Base-by-base conservation (phyloP, 345 rosid species). In the Erodium maritimum region DNA sequence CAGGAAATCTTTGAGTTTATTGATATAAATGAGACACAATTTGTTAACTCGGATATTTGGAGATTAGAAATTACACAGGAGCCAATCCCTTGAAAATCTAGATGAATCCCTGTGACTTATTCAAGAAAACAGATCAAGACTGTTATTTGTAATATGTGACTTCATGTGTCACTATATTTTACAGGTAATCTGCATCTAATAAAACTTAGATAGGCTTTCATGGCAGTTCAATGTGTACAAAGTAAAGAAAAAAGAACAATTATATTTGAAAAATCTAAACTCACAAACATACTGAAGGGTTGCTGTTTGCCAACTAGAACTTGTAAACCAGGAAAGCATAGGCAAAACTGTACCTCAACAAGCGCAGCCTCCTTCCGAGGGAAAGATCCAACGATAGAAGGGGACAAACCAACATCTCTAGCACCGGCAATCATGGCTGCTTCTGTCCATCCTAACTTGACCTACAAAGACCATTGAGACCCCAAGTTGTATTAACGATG, bases 341-440 rank as follows among this genome's bases (percentile, higher is more conserved):
- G 17, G 17, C 22, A 29, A 56, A 56, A 29, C 17, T 17, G 34
- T 55, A 91, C 98, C 96, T 93, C 99, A 19, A 89, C 91, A 10
- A 93, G 78, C 2, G 88, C 86, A 24, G 95, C 95, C 72, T 86
- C 96, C 75, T 85, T 89, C 56, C 94, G 74, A 0, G 95, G 81
- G 73, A 89, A 82, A 63, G 96, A 80, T 16, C 99, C 99, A 46
- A 89, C 80, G 1, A 89, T 77, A 1, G 96, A 80, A 65, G 99
- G 99, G 58, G 99, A 93, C 20, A 87, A 66, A 55, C 84, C 94
- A 60, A 76, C 86, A 17, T 93, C 99, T 59, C 86, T 89, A 10
- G 96, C 89, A 54, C 96, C 96, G 5, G 99, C 95, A 37, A 83
- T 83, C 96, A 89, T 76, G 0, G 95, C 91, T 54, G 80, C 91